Evolutionary conservation across 345 rosid species (phyloP).

Genomic region (Populus nigra): DNA sequence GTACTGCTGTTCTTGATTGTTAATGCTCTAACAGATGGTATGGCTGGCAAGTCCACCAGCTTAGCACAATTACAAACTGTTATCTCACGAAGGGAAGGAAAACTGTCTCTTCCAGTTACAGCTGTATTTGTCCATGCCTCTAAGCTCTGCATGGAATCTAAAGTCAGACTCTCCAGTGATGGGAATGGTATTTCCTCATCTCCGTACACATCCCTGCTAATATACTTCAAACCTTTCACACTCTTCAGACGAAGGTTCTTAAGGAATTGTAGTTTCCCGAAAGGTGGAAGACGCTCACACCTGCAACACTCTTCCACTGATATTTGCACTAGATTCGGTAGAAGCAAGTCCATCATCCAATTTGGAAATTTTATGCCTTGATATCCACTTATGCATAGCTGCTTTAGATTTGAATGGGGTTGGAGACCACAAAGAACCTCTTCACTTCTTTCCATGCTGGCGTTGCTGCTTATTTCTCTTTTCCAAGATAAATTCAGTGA

Average conservation of each 20-base stretch:
- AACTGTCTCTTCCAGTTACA: neutral
- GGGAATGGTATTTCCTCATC: neutral
- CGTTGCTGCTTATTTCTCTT: neutral
- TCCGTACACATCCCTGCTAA: neutral
- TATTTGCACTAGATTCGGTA: slow-evolving; percentile 1
- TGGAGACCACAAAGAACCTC: neutral
- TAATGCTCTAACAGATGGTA: neutral
- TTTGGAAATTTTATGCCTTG: slow-evolving; percentile 2
- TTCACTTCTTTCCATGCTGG: neutral
- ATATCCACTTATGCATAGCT: neutral
- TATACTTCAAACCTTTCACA: neutral
- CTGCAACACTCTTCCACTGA: neutral
- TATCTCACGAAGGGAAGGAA: neutral
- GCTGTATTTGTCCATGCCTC: neutral
- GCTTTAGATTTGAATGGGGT: slow-evolving; percentile 1
- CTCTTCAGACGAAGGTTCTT: neutral
- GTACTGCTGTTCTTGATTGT: neutral
- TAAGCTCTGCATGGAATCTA: neutral
- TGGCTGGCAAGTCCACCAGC: neutral
- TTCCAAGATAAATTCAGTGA: no score
- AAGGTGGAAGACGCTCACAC: slow-evolving; percentile 11
- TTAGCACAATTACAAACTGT: neutral
- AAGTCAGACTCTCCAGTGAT: neutral
- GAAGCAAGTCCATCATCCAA: slow-evolving; percentile 2
- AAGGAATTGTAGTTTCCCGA: slow-evolving; percentile 7